Conservation (phyloP, 306 rosid genomes). For the Delonix regia region DNA sequence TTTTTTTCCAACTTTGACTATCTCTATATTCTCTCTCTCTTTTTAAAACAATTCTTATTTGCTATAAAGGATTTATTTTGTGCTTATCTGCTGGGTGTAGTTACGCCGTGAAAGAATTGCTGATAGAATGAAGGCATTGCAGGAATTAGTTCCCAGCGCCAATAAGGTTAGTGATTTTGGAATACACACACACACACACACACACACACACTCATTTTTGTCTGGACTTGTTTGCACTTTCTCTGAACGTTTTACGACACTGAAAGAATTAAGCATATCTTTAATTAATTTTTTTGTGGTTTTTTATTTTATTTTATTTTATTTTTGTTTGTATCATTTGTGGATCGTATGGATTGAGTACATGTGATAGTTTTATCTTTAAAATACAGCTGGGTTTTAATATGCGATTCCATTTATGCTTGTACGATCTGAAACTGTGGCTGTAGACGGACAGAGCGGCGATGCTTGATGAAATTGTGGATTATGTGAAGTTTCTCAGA, state of each 20-base stretch:
- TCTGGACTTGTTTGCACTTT: neutral
- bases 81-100: constrained; percentile 49
- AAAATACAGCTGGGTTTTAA: neutral
- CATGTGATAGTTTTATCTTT: neutral
- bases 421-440: constrained; percentile 23
- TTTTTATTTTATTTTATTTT: too few species aligned
- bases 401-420: constrained; percentile 4
- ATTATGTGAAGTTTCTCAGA: constrained; percentile 95
- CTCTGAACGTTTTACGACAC: neutral
- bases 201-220: neutral
- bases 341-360: neutral
- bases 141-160: constrained; percentile 92
- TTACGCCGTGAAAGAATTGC: constrained; percentile 98
- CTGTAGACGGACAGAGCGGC: constrained; percentile 93
- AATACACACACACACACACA: neutral
- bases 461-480: constrained; percentile 98
- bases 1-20: neutral
- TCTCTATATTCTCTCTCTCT: neutral
- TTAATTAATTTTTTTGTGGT: too few species aligned
- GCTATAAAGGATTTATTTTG: neutral
- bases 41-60: neutral
- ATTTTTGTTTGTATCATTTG: neutral
- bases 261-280: too few species aligned
- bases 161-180: constrained; percentile 70
- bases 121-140: constrained; percentile 98